phyloP scores from a whole-genome alignment of 352 stramenopile species.

The Plasmopara viticola region DNA sequence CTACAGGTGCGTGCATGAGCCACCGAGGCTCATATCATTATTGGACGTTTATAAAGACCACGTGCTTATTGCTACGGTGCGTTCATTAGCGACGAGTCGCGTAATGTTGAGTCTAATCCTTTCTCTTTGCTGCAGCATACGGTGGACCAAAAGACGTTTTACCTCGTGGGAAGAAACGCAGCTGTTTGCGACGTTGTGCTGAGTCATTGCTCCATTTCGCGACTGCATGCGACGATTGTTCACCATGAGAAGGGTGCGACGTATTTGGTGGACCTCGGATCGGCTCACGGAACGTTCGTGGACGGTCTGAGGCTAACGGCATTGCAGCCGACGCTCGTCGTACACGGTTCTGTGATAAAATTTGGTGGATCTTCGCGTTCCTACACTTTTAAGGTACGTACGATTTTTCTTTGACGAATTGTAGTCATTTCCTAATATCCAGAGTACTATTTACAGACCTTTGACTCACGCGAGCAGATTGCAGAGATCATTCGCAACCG shows the following conservation, averaged over 20 bases:
- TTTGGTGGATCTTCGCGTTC: slow-evolving; percentile 75
- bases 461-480: slow-evolving; percentile 74
- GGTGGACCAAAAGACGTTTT: slow-evolving; percentile 70
- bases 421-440: too few relatives aligned
- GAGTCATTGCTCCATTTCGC: slow-evolving; percentile 78
- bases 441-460: slow-evolving; percentile 29
- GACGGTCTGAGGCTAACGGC: slow-evolving; percentile 52
- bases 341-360: slow-evolving; percentile 54
- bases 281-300: slow-evolving; percentile 72
- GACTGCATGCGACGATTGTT: slow-evolving; percentile 64
- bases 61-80: slow-evolving; percentile 67
- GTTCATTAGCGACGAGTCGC: slow-evolving; percentile 4
- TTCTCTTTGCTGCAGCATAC: slow-evolving; percentile 38
- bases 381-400: slow-evolving; percentile 65
- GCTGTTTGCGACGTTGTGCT: slow-evolving; percentile 75
- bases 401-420: too few relatives aligned
- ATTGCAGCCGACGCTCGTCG: slow-evolving; percentile 63
- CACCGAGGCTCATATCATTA: slow-evolving; percentile 51
- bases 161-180: slow-evolving; percentile 71
- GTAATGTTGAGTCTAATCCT: slow-evolving; percentile 2
- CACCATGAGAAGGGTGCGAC: slow-evolving; percentile 68
- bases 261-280: slow-evolving; percentile 75
- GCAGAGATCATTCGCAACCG: slow-evolving; percentile 43
- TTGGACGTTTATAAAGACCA: slow-evolving; percentile 82
- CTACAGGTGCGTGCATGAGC: slow-evolving; percentile 40